phyloP scores from a whole-genome alignment of 495 filamentous ascomycete genomes.

The Neurospora sp. region DNA sequence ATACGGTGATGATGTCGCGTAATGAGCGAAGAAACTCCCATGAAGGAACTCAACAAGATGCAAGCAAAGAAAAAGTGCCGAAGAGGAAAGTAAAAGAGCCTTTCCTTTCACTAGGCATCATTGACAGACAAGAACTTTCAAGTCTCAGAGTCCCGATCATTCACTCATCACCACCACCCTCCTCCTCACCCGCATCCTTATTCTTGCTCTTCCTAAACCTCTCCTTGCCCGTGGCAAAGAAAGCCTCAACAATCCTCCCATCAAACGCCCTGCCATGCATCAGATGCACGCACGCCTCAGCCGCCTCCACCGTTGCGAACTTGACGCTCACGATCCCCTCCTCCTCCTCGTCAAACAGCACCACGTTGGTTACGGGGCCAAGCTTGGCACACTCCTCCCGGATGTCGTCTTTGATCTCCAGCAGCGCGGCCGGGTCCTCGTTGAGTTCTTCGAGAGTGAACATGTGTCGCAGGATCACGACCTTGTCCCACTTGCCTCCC shows the following conservation, averaged over 20 bases:
- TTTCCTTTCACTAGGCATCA: background rate
- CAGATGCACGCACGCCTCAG: constrained; percentile 57
- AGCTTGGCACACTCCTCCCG: constrained; percentile 80
- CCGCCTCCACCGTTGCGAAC: constrained; percentile 59
- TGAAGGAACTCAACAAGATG: background rate
- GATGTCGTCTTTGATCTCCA: constrained; percentile 92
- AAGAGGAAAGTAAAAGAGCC: background rate
- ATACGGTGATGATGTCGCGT: no score
- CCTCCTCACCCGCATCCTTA: constrained; percentile 31
- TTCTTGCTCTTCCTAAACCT: constrained; percentile 60
- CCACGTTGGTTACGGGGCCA: constrained; percentile 80
- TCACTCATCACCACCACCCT: constrained; percentile 25
- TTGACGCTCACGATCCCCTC: constrained; percentile 79
- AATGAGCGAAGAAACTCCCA: background rate
- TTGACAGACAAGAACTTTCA: background rate
- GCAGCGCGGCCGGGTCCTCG: constrained; percentile 70
- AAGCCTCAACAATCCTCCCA: constrained; percentile 63
- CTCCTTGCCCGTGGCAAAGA: constrained; percentile 63
- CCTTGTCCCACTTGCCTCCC: constrained; percentile 57
- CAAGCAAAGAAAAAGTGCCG: background rate
- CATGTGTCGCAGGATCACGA: constrained; percentile 88
- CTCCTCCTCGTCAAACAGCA: constrained; percentile 79
- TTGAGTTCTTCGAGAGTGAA: constrained; percentile 81
- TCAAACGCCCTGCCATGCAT: constrained; percentile 80
- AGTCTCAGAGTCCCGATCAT: background rate